Conservation (phyloP, 441 rosid genomes). For the Populus hybrid region DNA sequence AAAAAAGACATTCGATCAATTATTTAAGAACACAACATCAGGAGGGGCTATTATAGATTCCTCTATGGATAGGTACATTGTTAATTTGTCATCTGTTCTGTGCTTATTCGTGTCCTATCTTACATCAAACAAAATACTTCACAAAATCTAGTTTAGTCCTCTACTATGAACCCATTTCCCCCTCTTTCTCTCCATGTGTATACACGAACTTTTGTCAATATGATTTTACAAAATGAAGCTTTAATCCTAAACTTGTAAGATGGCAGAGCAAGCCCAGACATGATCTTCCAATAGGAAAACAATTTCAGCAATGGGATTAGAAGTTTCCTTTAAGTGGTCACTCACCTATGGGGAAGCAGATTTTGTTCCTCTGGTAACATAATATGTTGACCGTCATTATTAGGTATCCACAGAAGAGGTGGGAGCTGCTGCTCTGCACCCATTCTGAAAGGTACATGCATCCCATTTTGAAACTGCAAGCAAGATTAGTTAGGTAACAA, state of each 20-base stretch:
- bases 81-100: not conserved
- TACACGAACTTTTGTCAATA: not conserved
- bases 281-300: not conserved
- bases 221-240: not conserved
- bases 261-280: not conserved
- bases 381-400: slow-evolving; percentile 38
- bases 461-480: slow-evolving; percentile 51
- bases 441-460: slow-evolving; percentile 50
- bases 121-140: not conserved
- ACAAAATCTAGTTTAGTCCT: not conserved
- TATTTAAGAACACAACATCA: slow-evolving; percentile 1
- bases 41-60: not conserved
- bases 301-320: not conserved
- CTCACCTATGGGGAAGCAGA: slow-evolving; percentile 44
- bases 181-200: not conserved
- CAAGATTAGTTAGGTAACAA: slow-evolving; percentile 10
- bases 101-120: not conserved
- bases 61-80: not conserved
- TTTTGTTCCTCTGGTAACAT: slow-evolving; percentile 43
- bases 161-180: not conserved
- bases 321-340: slow-evolving; percentile 3
- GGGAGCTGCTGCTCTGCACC: slow-evolving; percentile 60
- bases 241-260: not conserved
- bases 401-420: slow-evolving; percentile 53
- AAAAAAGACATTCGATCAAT: slow-evolving; percentile 3